Percentiles rank a stretch among this genome's conserved stretches.
Conservation (phyloP, 192 early-diverging fungal genomes). For the Entrophospora sp. region DNA sequence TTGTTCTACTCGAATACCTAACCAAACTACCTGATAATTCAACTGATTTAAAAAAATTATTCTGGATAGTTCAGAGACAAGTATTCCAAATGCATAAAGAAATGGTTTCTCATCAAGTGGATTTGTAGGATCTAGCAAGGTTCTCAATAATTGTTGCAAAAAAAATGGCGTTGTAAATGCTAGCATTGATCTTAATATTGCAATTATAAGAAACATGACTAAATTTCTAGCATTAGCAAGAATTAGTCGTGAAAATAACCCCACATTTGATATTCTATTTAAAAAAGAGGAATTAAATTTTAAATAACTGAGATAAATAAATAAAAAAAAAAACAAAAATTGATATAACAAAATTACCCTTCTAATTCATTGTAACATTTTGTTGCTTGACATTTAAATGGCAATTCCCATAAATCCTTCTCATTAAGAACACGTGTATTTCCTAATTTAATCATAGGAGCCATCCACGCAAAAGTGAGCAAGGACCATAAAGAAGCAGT, state of each 20-base stretch:
- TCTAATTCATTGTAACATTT: constrained; percentile 19
- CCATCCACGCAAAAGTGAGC: constrained; percentile 26
- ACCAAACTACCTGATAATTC: constrained; percentile 40
- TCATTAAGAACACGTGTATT: constrained; percentile 24
- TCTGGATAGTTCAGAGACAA: constrained; percentile 30
- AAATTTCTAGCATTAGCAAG: constrained; percentile 7
- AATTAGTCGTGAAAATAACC: constrained; percentile 12
- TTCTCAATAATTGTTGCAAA: constrained; percentile 30
- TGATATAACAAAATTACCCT: background rate
- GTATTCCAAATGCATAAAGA: constrained; percentile 40
- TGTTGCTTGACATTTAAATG: constrained; percentile 19
- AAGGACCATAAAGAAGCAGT: constrained; percentile 22
- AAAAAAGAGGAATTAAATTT: background rate
- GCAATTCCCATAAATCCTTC: constrained; percentile 27
- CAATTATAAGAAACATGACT: constrained; percentile 15
- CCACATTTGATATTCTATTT: constrained; percentile 8
- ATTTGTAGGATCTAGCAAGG: constrained; percentile 5
- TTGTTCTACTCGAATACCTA: constrained; percentile 41
- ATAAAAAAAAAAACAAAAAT: background rate
- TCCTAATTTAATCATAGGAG: constrained; percentile 26
- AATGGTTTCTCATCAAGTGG: constrained; percentile 35
- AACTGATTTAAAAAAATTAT: constrained; percentile 38
- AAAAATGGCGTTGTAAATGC: constrained; percentile 44
- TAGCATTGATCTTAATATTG: constrained; percentile 26
- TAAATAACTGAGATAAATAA: background rate